Percentiles rank a stretch among this genome's conserved stretches.
Evolutionary conservation across 768 basidiomycete species (phyloP).

Genomic region (Coprinopsis strossmayeri): DNA sequence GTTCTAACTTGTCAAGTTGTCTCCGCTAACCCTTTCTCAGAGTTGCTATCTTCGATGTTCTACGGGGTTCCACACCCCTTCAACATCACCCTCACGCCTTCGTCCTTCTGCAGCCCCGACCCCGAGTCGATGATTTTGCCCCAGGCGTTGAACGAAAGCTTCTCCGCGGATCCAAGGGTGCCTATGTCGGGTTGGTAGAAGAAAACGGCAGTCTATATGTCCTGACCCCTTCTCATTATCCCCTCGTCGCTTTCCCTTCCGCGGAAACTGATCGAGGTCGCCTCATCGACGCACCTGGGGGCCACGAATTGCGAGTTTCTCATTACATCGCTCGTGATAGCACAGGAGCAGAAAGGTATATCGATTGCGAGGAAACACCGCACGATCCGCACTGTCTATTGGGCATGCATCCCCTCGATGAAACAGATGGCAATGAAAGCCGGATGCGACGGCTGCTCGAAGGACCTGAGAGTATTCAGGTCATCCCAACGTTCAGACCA

Average conservation of each 20-base stretch:
- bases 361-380: conserved; percentile 11
- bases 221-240: conserved; percentile 77
- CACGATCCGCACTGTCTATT: conserved; percentile 53
- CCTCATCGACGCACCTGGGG: conserved; percentile 8
- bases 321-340: conserved; percentile 7
- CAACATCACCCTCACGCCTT: conserved; percentile 46
- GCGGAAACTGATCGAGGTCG: conserved; percentile 10
- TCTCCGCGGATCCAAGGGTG: conserved; percentile 50
- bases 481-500: conserved; percentile 1
- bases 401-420: conserved; percentile 52
- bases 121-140: conserved; percentile 66
- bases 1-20: background rate
- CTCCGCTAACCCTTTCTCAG: conserved; percentile 27
- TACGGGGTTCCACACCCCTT: conserved; percentile 29
- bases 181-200: conserved; percentile 77
- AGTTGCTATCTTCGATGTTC: conserved; percentile 79
- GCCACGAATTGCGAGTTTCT: conserved; percentile 11
- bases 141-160: conserved; percentile 38
- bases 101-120: conserved; percentile 82
- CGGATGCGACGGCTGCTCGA: conserved; percentile 51
- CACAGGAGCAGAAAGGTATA: conserved; percentile 4
- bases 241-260: conserved; percentile 68
- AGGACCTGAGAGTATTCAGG: conserved; percentile 28
- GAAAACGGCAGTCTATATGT: conserved; percentile 74
- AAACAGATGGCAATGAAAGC: conserved; percentile 38